phyloP scores from a whole-genome alignment of 805 yeast genomes.

The Wickerhamiella bombiphila region DNA sequence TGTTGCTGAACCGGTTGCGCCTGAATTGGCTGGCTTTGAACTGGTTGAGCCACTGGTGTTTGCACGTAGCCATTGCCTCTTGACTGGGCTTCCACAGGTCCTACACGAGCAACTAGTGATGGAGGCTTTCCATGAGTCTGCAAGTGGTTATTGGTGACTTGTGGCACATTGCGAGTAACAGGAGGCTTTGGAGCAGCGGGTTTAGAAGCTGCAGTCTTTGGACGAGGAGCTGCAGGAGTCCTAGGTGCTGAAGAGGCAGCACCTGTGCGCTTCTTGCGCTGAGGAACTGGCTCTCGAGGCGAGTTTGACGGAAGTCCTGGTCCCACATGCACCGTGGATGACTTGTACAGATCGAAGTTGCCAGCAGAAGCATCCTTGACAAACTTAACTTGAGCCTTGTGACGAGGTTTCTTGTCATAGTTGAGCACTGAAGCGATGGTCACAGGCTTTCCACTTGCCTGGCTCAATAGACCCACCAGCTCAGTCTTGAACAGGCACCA shows the following conservation, averaged over 20 bases:
- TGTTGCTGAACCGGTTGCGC: slow-evolving; percentile 8
- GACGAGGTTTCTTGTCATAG: slow-evolving; percentile 85
- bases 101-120: slow-evolving; percentile 12
- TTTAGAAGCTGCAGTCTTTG: slow-evolving; percentile 11
- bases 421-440: slow-evolving; percentile 56
- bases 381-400: slow-evolving; percentile 56
- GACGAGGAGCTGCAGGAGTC: slow-evolving; percentile 6
- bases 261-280: slow-evolving; percentile 20
- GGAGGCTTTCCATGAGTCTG: slow-evolving; percentile 17
- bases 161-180: slow-evolving; percentile 9
- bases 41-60: slow-evolving; percentile 19
- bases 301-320: slow-evolving; percentile 62
- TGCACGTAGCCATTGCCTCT: slow-evolving; percentile 6
- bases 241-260: slow-evolving; percentile 5
- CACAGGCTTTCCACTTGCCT: slow-evolving; percentile 25
- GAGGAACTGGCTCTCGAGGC: slow-evolving; percentile 61
- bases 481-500: slow-evolving; percentile 84
- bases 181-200: slow-evolving; percentile 6
- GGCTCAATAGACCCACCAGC: slow-evolving; percentile 35
- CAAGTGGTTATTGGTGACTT: slow-evolving; percentile 12
- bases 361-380: slow-evolving; percentile 52
- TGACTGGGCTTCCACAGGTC: slow-evolving; percentile 8
- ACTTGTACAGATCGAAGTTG: slow-evolving; percentile 65
- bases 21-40: slow-evolving; percentile 15
- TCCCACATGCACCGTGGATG: slow-evolving; percentile 69